Conservation (phyloP, 176 grass and related monocot genomes). For the Leersia perrieri region DNA sequence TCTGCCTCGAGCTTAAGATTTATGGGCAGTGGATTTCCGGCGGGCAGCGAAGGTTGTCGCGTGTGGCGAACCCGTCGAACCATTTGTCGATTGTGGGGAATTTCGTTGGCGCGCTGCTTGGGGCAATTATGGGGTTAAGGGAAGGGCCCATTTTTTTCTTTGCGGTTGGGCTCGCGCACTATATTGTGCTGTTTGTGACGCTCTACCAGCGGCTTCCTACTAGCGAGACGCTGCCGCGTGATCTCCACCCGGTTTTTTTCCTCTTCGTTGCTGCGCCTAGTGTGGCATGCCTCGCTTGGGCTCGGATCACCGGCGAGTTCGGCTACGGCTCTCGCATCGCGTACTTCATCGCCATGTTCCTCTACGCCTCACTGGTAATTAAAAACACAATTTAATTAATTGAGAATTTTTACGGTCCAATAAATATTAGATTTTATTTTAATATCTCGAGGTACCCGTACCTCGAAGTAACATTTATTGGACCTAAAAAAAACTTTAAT, state of each 20-base stretch:
- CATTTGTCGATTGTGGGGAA: constrained; percentile 88
- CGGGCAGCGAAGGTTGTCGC: constrained; percentile 69
- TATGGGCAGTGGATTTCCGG: constrained; percentile 98
- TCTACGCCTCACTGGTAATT: constrained; percentile 87
- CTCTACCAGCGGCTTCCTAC: constrained; percentile 97
- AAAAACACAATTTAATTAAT: too few relatives aligned
- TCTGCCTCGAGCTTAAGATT: constrained; percentile 88
- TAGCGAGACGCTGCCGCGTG: constrained; percentile 79
- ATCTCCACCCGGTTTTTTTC: constrained; percentile 94
- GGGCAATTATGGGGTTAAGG: constrained; percentile 69
- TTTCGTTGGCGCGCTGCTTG: constrained; percentile 89
- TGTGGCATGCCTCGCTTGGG: constrained; percentile 83
- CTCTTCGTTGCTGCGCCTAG: constrained; percentile 88
- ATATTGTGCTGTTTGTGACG: constrained; percentile 86
- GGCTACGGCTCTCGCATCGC: constrained; percentile 56
- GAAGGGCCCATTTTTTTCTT: constrained; percentile 91
- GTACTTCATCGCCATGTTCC: constrained; percentile 88
- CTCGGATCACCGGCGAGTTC: constrained; percentile 72
- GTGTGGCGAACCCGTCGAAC: constrained; percentile 88
- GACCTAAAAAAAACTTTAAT: too few relatives aligned
- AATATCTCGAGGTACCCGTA: too few relatives aligned
- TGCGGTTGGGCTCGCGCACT: constrained; percentile 83
- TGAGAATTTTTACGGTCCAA: too few relatives aligned
- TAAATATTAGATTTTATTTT: too few relatives aligned
- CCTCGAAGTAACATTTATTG: too few relatives aligned